Evolutionary conservation across 495 filamentous ascomycete species (phyloP).

Genomic region (Penicillium samsonianum): DNA sequence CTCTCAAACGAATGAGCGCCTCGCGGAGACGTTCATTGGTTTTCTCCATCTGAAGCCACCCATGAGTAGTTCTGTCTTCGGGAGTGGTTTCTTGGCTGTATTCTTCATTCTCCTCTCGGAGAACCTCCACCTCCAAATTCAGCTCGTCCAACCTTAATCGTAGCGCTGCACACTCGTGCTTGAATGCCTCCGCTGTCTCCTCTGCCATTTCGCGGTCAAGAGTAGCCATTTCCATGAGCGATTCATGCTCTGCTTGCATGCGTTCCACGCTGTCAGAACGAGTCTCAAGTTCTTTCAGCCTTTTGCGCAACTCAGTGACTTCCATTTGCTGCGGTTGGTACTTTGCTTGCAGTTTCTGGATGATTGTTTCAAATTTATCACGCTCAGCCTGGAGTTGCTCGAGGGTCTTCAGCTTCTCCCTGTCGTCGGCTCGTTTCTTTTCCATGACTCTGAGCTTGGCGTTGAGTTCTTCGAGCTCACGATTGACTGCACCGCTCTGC

Average conservation of each 20-base stretch:
- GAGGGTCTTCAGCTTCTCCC: constrained; percentile 79
- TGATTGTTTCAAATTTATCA: constrained; percentile 84
- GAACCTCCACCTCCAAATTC: constrained; percentile 81
- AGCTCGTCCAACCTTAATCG: constrained; percentile 78
- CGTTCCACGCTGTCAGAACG: constrained; percentile 68
- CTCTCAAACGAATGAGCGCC: constrained; percentile 78
- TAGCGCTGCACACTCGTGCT: constrained; percentile 76
- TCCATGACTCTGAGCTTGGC: constrained; percentile 77
- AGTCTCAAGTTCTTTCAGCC: constrained; percentile 72
- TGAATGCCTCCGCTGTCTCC: constrained; percentile 79
- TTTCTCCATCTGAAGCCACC: constrained; percentile 88
- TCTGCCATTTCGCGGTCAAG: constrained; percentile 97
- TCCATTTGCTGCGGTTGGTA: constrained; percentile 86
- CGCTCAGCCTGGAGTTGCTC: constrained; percentile 77
- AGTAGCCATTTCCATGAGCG: constrained; percentile 80
- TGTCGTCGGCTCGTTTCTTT: constrained; percentile 78
- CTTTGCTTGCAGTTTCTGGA: constrained; percentile 88
- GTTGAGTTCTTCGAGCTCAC: constrained; percentile 78
- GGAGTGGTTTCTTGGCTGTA: constrained; percentile 79
- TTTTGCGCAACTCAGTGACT: constrained; percentile 69
- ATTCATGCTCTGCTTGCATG: constrained; percentile 79
- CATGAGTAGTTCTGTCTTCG: constrained; percentile 81
- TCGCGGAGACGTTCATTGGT: constrained; percentile 87
- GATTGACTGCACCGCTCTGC: constrained; percentile 47
- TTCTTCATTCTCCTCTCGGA: constrained; percentile 85